Base-by-base conservation (phyloP, 441 rosid genomes). In the Populus tomentosa region DNA sequence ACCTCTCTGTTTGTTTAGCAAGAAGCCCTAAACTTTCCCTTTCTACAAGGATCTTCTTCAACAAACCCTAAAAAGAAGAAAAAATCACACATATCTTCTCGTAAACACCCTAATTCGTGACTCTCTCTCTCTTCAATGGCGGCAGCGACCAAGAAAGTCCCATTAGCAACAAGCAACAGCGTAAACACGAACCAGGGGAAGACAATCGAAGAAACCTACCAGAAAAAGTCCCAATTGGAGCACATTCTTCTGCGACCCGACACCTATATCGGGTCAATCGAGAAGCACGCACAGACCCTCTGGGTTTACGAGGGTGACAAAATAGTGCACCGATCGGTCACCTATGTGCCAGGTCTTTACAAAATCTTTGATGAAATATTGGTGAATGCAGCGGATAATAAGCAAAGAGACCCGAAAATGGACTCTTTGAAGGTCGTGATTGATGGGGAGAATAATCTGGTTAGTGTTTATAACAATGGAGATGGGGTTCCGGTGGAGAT, bases 171-270 rank as follows among this genome's bases (percentile, higher is more conserved):
- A 78, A 94, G 97, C 89, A 91, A 84, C 90, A 89, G 79, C 67
- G 89, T 78, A 33, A 94, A 95, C 82, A 70, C 83, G 32, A 80
- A 70, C 1, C 70, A 6, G 11, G 69, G 73, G 35, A 94, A 90
- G 85, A 92, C 97, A 13, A 93, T 94, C 23, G 97, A 96, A 72
- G 91, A 96, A 73, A 90, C 88, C 78, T 96, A 96, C 90, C 98
- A 94, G 91, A 96, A 96, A 89, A 96, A 96, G 80, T 80, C 92
- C 32, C 99, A 96, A 89, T 90, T 96, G 1, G 99, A 96, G 85
- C 99, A 96, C 84, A 96, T 96, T 84, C 86, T 96, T 56, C 98
- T 94, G 78, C 97, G 99, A 21, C 99, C 99, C 2, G 99, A 96
- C 83, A 94, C 98, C 63, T 96, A 94, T 85, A 85, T 96, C 78